A percentile compares a stretch with the other conserved stretches of the same genome.
Evolutionary conservation across 2,329 filamentous ascomycete genomes (phyloP).

Genomic region (Fusarium hostae): DNA sequence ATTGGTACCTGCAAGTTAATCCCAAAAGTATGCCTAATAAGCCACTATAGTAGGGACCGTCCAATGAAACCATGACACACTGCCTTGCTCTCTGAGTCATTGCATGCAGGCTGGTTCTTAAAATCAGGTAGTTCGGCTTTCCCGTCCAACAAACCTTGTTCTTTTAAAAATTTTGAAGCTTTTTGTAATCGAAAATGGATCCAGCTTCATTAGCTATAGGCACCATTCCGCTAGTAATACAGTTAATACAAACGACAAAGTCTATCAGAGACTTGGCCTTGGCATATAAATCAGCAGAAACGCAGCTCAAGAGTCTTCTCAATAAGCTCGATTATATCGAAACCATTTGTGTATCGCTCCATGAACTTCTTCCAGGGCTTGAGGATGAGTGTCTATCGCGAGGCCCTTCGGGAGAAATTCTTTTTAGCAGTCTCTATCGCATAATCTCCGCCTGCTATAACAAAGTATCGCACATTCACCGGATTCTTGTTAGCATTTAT

Average conservation of each 20-base stretch:
- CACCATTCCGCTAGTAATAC: neutral
- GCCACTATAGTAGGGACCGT: neutral
- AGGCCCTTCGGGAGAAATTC: neutral
- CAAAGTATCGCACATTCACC: neutral
- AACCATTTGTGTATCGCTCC: neutral
- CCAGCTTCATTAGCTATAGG: neutral
- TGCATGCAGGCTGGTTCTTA: neutral
- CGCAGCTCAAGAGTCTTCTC: neutral
- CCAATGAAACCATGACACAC: neutral
- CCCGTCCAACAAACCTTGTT: neutral
- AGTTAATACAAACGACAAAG: neutral
- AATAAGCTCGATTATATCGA: neutral
- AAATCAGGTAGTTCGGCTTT: neutral
- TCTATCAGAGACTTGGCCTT: neutral
- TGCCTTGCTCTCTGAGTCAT: neutral
- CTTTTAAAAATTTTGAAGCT: neutral
- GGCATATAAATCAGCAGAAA: neutral
- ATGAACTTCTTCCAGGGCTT: neutral
- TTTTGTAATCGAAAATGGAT: neutral
- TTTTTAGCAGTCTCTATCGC: neutral
- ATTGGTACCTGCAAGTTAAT: neutral
- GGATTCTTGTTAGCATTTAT: neutral
- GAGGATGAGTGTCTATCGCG: neutral
- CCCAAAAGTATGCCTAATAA: neutral
- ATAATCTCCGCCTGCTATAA: neutral